Evolutionary conservation across 352 stramenopile genomes (phyloP), one percentile per base, ranked within the genome.

Genomic region (Phytophthora megakarya): DNA sequence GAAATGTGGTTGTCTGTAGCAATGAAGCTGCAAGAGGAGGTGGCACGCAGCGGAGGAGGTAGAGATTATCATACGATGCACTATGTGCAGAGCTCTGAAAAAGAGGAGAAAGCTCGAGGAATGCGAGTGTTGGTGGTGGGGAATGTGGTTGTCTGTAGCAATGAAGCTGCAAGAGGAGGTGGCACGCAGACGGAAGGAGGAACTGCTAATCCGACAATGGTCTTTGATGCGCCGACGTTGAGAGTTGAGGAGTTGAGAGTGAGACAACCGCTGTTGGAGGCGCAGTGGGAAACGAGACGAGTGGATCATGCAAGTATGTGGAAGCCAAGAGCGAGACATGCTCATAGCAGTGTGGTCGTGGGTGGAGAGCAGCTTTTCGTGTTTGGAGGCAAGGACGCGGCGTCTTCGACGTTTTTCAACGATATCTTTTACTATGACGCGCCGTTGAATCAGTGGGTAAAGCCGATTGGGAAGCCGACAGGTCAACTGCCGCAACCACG

Each of bases 391-490:
- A 87, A 86, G 59, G 78, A 88, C 58, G 76, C 76, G 1, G 53
- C 61, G 10, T 69, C 67, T 8, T 74, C 71, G 23, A 61, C 32
- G 12, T 90, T 78, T 65, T 89, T 80, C 62, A 83, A 89, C 61
- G 84, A 92, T 56, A 72, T 92, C 16, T 90, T 92, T 54, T 90
- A 88, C 69, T 90, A 86, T 55, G 80, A 92, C 51, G 65, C 76
- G 15, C 55, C 52, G n/a, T 44, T 88, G 16, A 81, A 85, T 47
- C 74, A 88, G 56, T 92, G 84, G 84, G 54, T 72, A 4, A 70
- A 80, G 18, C 78, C 72, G 8, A 42, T 33, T 16, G 33, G 54
- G 45, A 21, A 73, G 21, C 16, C 61, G 22, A 73, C 61, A 19
- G 80, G 82, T 12, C 73, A 53, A 12, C 21, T 56, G 8, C 82